Conservation (phyloP, 352 stramenopile genomes). For the Globisporangium okanoganense region DNA sequence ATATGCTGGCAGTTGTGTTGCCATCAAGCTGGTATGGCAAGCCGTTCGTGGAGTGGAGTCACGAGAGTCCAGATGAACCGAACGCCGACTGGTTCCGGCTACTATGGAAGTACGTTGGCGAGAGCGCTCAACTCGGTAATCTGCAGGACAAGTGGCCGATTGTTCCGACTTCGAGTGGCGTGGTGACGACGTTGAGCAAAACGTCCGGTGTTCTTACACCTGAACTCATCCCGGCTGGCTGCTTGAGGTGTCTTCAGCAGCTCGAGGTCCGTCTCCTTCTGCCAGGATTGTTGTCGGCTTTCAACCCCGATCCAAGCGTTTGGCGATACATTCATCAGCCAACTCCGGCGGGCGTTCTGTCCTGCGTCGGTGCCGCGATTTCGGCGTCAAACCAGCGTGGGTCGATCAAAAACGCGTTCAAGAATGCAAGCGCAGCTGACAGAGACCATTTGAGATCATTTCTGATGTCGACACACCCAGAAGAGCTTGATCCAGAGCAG, state of each 20-base stretch:
- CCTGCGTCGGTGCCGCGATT: conserved; percentile 26
- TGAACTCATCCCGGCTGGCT: conserved; percentile 46
- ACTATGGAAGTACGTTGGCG: conserved; percentile 59
- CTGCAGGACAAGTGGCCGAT: conserved; percentile 70
- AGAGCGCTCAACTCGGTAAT: conserved; percentile 30
- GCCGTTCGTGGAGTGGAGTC: conserved; percentile 20
- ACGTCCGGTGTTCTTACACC: conserved; percentile 43
- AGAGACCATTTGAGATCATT: conserved; percentile 42
- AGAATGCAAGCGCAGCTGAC: conserved; percentile 21
- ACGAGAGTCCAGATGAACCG: conserved; percentile 25
- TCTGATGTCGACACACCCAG: conserved; percentile 30
- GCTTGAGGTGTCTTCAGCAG: conserved; percentile 38
- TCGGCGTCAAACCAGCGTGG: not conserved
- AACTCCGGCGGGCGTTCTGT: conserved; percentile 50
- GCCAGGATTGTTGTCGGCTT: conserved; percentile 45
- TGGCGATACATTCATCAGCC: conserved; percentile 75
- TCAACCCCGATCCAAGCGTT: conserved; percentile 51
- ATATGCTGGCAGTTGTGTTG: conserved; percentile 48
- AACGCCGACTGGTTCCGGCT: conserved; percentile 57
- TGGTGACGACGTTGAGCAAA: conserved; percentile 35
- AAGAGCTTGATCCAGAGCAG: conserved; percentile 31
- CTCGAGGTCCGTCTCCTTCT: conserved; percentile 52
- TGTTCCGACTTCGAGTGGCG: conserved; percentile 46
- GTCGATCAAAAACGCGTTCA: conserved; percentile 20
- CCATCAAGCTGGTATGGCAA: conserved; percentile 46